phyloP scores from a whole-genome alignment of 1,284 basidiomycete species.

The Sphagnurus paluster region DNA sequence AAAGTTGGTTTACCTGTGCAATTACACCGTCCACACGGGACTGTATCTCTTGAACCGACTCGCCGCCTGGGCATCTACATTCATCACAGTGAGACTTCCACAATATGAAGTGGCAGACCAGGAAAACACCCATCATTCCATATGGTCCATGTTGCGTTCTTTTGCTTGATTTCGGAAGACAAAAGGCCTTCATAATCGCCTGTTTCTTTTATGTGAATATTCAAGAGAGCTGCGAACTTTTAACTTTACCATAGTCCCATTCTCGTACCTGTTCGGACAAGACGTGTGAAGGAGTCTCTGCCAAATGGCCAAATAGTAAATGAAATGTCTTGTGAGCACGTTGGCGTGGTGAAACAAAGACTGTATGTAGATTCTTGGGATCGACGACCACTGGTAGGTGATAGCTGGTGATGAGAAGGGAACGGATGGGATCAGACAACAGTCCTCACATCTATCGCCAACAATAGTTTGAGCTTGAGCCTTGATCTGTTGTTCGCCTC shows the following conservation, averaged over 20 bases:
- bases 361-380: constrained; percentile 74
- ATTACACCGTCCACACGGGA: constrained; percentile 79
- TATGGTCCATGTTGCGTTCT: constrained; percentile 72
- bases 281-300: constrained; percentile 49
- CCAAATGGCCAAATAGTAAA: constrained; percentile 66
- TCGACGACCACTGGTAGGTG: constrained; percentile 71
- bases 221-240: neutral
- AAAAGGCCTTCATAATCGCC: constrained; percentile 85
- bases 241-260: constrained; percentile 76
- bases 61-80: constrained; percentile 81
- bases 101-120: neutral
- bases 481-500: constrained; percentile 76
- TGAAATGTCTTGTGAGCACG: constrained; percentile 87
- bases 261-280: constrained; percentile 71
- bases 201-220: constrained; percentile 16
- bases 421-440: constrained; percentile 1
- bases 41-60: constrained; percentile 79
- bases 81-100: constrained; percentile 4
- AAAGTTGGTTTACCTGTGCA: constrained; percentile 63
- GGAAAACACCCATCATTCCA: constrained; percentile 74
- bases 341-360: constrained; percentile 81
- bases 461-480: constrained; percentile 68
- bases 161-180: constrained; percentile 71
- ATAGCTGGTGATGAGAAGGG: constrained; percentile 4
- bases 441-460: constrained; percentile 75